Conservation (phyloP, 2,329 filamentous ascomycete species). For the Xylaria polymorpha region DNA sequence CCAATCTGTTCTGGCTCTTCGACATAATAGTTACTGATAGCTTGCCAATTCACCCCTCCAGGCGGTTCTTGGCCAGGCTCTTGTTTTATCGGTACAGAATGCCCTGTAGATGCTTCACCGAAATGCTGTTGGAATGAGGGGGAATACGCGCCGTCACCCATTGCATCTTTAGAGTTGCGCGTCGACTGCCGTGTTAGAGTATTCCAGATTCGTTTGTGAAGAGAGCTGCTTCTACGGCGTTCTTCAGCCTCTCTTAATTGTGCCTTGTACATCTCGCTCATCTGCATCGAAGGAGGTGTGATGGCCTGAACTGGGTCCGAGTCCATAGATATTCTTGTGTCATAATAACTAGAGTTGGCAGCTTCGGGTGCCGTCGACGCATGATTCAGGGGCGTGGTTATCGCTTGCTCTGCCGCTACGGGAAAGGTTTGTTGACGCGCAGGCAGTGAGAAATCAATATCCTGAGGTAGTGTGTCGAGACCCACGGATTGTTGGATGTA, state of each 20-base stretch:
- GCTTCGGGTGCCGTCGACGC: constrained; percentile 43
- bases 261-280: constrained; percentile 50
- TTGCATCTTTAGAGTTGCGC: constrained; percentile 43
- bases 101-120: constrained; percentile 38
- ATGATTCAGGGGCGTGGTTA: constrained; percentile 38
- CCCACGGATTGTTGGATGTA: constrained; percentile 37
- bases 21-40: constrained; percentile 36
- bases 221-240: constrained; percentile 47
- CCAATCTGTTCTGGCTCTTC: constrained; percentile 47
- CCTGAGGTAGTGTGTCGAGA: constrained; percentile 40
- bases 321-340: constrained; percentile 50
- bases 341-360: constrained; percentile 51
- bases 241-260: constrained; percentile 48
- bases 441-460: constrained; percentile 42
- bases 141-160: constrained; percentile 36
- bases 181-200: constrained; percentile 49
- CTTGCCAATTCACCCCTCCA: constrained; percentile 32
- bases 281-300: constrained; percentile 47
- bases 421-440: constrained; percentile 42
- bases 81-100: constrained; percentile 40
- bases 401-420: constrained; percentile 35
- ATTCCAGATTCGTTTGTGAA: constrained; percentile 46
- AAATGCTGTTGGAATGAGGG: constrained; percentile 42
- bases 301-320: constrained; percentile 46
- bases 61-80: constrained; percentile 38